Base-by-base conservation (phyloP, 2,329 filamentous ascomycete genomes). In the Verticillium nubilum region DNA sequence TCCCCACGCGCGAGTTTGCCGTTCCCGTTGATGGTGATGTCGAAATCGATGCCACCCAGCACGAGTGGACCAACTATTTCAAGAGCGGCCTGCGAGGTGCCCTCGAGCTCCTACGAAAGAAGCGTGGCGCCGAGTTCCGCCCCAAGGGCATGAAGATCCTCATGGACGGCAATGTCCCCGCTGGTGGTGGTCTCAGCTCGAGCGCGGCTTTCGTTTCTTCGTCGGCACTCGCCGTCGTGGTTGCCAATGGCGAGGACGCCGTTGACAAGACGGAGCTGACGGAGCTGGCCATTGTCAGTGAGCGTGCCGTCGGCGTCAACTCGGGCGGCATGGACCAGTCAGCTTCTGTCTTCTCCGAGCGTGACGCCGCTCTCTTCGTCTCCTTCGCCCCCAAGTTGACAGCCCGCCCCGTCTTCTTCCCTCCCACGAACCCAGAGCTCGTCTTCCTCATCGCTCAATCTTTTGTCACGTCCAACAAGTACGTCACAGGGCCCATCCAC, bases 61-160 rank as follows among this genome's bases (percentile, higher is more conserved):
- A 96, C 65, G 92, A 97, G 76, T 99, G 95, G 95, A 90, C 92
- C 60, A 99, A 98, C 73, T 99, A 99, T 81, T 98, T 99, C 85
- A 96, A 95, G 78, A 91, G 92, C 58, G 95, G 95, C 0, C 80
- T 98, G 56, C 81, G 86, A 35, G 95, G 93, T 29, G 94, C 94
- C 1, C 76, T 97, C 59, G 85, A 90, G 67, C 80, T 96, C 61
- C 78, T 99, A 64, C 82, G 86, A 70, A 85, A 87, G 74, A 88
- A 88, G 71, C 84, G 84, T 33, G 67, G 66, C 52, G 77, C 79
- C 10, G 76, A 75, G 54, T 89, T 92, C 70, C 80, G 80, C 52
- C 88, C 91, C 2, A 82, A 83, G 55, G 89, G 90, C 68, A 92
- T 99, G 88, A 86, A 96, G 66, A 84, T 98, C 57, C 78, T 98